Percentiles rank a stretch among this genome's conserved stretches.
Evolutionary conservation across 495 filamentous ascomycete genomes (phyloP).

Genomic region (Penicillium goetzii): DNA sequence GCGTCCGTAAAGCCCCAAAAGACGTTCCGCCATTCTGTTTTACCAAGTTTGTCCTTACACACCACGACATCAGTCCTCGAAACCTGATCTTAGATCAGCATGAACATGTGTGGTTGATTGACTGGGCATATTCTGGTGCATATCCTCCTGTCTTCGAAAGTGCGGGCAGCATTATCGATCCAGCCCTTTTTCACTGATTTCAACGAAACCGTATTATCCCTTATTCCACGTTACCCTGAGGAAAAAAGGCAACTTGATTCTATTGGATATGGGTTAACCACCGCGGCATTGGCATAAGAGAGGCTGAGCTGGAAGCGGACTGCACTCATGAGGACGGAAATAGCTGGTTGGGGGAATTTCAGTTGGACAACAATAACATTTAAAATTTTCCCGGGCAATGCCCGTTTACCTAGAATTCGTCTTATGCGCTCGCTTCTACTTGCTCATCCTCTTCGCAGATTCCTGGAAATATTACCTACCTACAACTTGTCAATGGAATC

Average conservation of each 20-base stretch:
- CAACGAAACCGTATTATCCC: conserved; percentile 19
- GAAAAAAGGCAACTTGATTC: conserved; percentile 26
- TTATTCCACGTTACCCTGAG: conserved; percentile 24
- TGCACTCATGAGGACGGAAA: background rate
- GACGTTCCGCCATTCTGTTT: conserved; percentile 26
- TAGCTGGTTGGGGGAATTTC: background rate
- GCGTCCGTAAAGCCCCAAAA: conserved; percentile 22
- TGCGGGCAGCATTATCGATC: conserved; percentile 22
- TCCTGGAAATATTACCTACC: too few species aligned
- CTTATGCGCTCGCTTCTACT: conserved; percentile 1
- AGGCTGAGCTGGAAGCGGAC: conserved; percentile 10
- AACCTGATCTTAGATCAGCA: conserved; percentile 33
- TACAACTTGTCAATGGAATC: too few species aligned
- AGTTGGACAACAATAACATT: background rate
- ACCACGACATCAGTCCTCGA: conserved; percentile 34
- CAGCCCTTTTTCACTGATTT: conserved; percentile 28
- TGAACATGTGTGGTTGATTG: conserved; percentile 31
- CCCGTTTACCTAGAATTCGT: background rate
- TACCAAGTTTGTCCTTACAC: conserved; percentile 32
- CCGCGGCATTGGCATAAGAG: conserved; percentile 53
- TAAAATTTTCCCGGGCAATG: background rate
- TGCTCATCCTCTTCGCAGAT: too few species aligned
- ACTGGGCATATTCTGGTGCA: conserved; percentile 34
- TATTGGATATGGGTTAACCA: conserved; percentile 49
- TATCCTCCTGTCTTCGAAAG: conserved; percentile 36